These are phyloP conservation scores for Aspergillus tanneri DNA, from an alignment of 2,329 filamentous ascomycete genomes.

Conservation along the genomic window DNA sequence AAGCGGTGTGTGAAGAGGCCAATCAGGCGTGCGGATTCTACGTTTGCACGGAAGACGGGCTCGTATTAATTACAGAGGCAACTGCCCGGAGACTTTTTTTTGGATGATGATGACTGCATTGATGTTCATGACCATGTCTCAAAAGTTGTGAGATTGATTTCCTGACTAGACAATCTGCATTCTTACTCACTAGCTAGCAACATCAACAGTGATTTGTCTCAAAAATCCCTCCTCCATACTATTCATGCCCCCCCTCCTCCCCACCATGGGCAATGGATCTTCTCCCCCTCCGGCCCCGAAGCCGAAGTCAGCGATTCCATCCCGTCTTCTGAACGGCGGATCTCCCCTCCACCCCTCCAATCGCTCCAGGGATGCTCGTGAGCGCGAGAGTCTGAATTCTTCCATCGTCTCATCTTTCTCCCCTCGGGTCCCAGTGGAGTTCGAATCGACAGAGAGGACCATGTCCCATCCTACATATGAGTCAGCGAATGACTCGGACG, in stretches of 20 bases:
- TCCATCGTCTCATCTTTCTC: slow-evolving; percentile 60
- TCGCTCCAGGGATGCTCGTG: slow-evolving; percentile 52
- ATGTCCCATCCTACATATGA: slow-evolving; percentile 17
- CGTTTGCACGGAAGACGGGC: neutral
- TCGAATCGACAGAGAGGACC: slow-evolving; percentile 25
- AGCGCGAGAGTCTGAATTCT: slow-evolving; percentile 58
- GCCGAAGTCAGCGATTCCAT: slow-evolving; percentile 55
- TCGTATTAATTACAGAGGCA: too few species aligned
- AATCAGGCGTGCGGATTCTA: too few species aligned
- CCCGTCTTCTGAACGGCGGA: slow-evolving; percentile 57
- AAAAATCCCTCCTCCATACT: too few species aligned
- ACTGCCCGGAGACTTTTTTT: too few species aligned
- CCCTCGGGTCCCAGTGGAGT: slow-evolving; percentile 35
- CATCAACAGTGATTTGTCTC: too few species aligned
- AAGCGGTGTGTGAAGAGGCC: neutral
- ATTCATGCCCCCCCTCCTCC: too few species aligned
- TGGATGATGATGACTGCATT: too few species aligned
- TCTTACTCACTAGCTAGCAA: too few species aligned
- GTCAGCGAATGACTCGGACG: slow-evolving; percentile 19
- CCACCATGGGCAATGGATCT: slow-evolving; percentile 47
- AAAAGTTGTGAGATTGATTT: too few species aligned
- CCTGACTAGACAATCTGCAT: too few species aligned
- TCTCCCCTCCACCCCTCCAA: slow-evolving; percentile 52
- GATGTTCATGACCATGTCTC: too few species aligned
- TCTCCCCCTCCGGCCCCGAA: slow-evolving; percentile 45